A percentile compares a stretch with the other conserved stretches of the same genome.
These are phyloP conservation scores for Nephelium lappaceum DNA, from an alignment of 345 rosid species.

Conservation along the genomic window DNA sequence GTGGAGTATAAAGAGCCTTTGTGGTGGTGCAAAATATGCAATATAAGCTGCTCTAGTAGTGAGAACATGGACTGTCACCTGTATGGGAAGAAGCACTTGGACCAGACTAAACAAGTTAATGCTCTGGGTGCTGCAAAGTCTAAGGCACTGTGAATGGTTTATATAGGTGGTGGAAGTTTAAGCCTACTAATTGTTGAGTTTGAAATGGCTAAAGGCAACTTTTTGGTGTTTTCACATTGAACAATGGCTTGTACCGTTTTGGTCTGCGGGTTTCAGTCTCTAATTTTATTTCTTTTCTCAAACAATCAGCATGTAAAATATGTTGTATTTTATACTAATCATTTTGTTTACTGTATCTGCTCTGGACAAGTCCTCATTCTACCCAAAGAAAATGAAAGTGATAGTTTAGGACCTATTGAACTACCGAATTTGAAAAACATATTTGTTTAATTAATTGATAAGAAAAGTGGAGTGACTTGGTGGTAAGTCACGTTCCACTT, in stretches of 20 bases:
- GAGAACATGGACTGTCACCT: neutral
- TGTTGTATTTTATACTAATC: neutral
- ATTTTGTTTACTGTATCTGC: neutral
- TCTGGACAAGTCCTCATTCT: neutral
- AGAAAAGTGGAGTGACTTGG: too few relatives aligned
- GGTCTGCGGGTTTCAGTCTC: neutral
- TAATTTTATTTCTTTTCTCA: too few relatives aligned
- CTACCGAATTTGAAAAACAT: too few relatives aligned
- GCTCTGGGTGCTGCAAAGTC: neutral
- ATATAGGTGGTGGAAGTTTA: neutral
- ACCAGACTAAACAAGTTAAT: neutral
- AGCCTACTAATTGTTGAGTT: neutral
- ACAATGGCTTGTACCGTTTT: neutral
- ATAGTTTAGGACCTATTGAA: neutral
- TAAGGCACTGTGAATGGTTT: neutral
- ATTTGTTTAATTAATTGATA: too few relatives aligned
- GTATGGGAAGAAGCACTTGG: neutral
- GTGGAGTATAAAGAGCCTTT: neutral
- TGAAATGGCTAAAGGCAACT: neutral
- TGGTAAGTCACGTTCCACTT: too few relatives aligned
- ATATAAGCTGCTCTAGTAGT: neutral
- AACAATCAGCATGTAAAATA: too few relatives aligned
- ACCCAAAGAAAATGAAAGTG: neutral
- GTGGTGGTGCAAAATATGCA: slow-evolving; percentile 3
- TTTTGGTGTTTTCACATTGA: neutral